Conservation (phyloP, 805 yeast genomes). For the Ogataea thermomethanolica region DNA sequence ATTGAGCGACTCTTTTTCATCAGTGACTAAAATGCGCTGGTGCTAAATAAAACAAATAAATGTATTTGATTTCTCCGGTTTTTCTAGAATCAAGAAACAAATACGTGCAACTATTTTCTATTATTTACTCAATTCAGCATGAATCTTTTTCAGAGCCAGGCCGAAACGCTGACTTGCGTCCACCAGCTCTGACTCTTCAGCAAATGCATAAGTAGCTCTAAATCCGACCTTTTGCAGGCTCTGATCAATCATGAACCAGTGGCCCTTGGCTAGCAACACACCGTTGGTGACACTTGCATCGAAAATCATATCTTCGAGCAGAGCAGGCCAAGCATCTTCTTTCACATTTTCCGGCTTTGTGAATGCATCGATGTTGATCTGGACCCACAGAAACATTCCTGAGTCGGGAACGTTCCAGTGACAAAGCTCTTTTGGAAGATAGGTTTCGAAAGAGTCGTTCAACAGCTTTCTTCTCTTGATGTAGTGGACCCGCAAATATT, state of each 20-base stretch:
- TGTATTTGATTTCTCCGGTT: slow-evolving; percentile 5
- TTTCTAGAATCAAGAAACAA: slow-evolving; percentile 8
- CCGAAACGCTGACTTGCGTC: slow-evolving; percentile 30
- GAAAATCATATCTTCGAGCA: slow-evolving; percentile 30
- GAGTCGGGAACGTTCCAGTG: slow-evolving; percentile 41
- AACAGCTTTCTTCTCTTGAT: slow-evolving; percentile 59
- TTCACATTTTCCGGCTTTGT: slow-evolving; percentile 34
- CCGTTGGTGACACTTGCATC: slow-evolving; percentile 24
- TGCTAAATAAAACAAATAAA: neutral
- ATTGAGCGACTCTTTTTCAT: slow-evolving; percentile 6
- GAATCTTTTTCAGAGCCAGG: slow-evolving; percentile 19
- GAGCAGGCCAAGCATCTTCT: slow-evolving; percentile 29
- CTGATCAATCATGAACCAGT: slow-evolving; percentile 32
- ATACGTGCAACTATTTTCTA: neutral
- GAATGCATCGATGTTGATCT: slow-evolving; percentile 38
- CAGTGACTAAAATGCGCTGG: slow-evolving; percentile 2
- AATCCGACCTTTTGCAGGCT: slow-evolving; percentile 23
- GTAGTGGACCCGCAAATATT: slow-evolving; percentile 57
- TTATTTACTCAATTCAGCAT: slow-evolving; percentile 9
- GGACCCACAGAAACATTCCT: slow-evolving; percentile 44
- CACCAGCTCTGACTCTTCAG: slow-evolving; percentile 23
- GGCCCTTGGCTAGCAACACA: slow-evolving; percentile 32
- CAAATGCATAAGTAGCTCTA: slow-evolving; percentile 33
- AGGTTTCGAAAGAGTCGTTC: slow-evolving; percentile 45
- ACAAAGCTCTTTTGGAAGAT: slow-evolving; percentile 44